Conservation (phyloP, 495 filamentous ascomycete genomes). For the Penicillium roqueforti region DNA sequence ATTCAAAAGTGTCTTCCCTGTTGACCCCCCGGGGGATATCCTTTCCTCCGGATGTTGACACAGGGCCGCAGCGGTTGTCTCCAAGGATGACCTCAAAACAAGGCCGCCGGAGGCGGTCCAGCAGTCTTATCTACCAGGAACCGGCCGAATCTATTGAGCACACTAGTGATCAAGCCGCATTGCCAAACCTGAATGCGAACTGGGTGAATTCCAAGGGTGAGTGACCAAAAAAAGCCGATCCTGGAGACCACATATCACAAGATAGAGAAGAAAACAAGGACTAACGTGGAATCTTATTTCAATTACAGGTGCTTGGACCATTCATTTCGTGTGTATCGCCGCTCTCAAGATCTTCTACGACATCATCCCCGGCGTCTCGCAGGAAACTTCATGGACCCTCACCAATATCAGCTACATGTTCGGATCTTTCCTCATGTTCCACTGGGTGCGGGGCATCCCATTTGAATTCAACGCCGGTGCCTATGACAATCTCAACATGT, state of each 20-base stretch:
- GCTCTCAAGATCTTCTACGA: constrained; percentile 92
- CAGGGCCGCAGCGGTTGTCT: constrained; percentile 51
- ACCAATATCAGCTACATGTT: constrained; percentile 99
- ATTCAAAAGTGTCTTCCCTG: constrained; percentile 83
- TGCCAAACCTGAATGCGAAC: constrained; percentile 94
- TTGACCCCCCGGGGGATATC: constrained; percentile 74
- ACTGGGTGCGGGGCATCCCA: constrained; percentile 94
- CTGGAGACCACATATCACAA: constrained; percentile 12
- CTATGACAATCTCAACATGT: constrained; percentile 99
- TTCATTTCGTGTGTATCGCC: constrained; percentile 88
- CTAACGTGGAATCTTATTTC: not conserved
- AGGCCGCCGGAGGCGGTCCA: constrained; percentile 82
- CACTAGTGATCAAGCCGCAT: constrained; percentile 86
- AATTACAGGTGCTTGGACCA: constrained; percentile 83
- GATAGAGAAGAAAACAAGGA: constrained; percentile 7
- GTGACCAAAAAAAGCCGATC: constrained; percentile 23
- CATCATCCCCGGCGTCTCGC: constrained; percentile 88
- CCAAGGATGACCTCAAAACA: constrained; percentile 58
- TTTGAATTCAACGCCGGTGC: constrained; percentile 99
- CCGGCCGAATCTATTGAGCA: constrained; percentile 92
- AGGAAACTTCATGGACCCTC: constrained; percentile 97
- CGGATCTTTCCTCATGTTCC: constrained; percentile 98
- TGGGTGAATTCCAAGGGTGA: constrained; percentile 99
- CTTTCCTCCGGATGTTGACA: constrained; percentile 71
- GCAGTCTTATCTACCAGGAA: constrained; percentile 94